These are phyloP conservation scores for Lizonia empirigonia DNA, from an alignment of 2,329 filamentous ascomycete species.

Conservation along the genomic window DNA sequence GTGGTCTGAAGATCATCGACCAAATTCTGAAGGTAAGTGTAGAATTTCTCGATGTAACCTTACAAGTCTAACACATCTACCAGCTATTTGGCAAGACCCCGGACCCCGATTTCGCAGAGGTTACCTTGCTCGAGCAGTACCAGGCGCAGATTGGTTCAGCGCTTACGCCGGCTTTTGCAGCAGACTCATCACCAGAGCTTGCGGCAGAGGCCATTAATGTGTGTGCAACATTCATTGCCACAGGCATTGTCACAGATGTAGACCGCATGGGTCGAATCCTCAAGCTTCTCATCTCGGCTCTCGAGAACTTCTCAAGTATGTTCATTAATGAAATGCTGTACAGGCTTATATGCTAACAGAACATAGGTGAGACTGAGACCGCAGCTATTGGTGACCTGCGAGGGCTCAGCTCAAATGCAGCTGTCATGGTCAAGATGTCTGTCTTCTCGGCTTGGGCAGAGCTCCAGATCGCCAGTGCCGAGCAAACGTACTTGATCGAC, in stretches of 20 bases:
- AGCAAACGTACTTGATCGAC: slow-evolving; percentile 86
- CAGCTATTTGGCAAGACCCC: slow-evolving; percentile 91
- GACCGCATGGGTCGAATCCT: slow-evolving; percentile 99
- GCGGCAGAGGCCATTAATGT: slow-evolving; percentile 96
- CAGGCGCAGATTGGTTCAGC: slow-evolving; percentile 98
- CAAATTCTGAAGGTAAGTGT: slow-evolving; percentile 73
- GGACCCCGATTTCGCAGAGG: slow-evolving; percentile 97
- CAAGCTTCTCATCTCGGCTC: slow-evolving; percentile 85
- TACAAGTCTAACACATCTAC: slow-evolving; percentile 5
- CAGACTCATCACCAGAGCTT: slow-evolving; percentile 92
- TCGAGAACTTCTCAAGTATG: slow-evolving; percentile 85
- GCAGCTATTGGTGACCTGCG: slow-evolving; percentile 91
- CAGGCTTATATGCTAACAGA: slow-evolving; percentile 20
- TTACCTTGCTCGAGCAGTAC: slow-evolving; percentile 94
- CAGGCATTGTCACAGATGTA: slow-evolving; percentile 94
- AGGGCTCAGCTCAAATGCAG: slow-evolving; percentile 90
- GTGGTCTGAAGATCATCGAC: slow-evolving; percentile 92
- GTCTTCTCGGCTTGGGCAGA: slow-evolving; percentile 98
- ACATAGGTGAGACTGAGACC: slow-evolving; percentile 69
- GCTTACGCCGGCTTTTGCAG: slow-evolving; percentile 92
- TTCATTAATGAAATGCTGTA: neutral
- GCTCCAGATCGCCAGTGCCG: slow-evolving; percentile 90
- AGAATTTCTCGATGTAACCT: neutral
- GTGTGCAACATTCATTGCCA: slow-evolving; percentile 96
- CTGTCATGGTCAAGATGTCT: slow-evolving; percentile 98